phyloP scores from a whole-genome alignment of 805 yeast genomes.

The Wickerhamomyces hampshirensis region DNA sequence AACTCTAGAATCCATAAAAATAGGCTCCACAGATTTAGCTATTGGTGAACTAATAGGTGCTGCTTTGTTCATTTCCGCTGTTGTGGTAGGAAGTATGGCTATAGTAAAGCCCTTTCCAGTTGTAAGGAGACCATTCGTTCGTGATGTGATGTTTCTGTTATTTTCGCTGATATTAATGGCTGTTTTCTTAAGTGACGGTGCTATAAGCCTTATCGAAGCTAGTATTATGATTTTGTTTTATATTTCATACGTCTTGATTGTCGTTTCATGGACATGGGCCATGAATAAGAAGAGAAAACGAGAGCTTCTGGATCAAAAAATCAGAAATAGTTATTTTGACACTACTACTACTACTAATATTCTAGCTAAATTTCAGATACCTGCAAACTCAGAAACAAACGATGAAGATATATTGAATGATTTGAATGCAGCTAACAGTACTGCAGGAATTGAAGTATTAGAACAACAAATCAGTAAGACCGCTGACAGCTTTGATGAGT shows the following conservation, averaged over 20 bases:
- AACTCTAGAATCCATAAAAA: constrained; percentile 75
- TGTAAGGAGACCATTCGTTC: constrained; percentile 22
- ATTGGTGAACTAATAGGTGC: constrained; percentile 92
- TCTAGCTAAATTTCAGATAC: constrained; percentile 6
- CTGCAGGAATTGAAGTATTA: constrained; percentile 15
- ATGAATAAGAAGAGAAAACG: constrained; percentile 14
- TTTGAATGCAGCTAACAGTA: neutral
- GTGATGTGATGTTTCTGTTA: constrained; percentile 56
- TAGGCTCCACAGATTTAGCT: constrained; percentile 70
- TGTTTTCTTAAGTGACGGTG: constrained; percentile 52
- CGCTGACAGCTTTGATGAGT: constrained; percentile 12
- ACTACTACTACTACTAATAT: constrained; percentile 1
- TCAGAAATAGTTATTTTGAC: constrained; percentile 18
- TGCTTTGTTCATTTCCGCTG: constrained; percentile 74
- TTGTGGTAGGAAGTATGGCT: constrained; percentile 81
- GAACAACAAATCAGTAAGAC: constrained; percentile 11
- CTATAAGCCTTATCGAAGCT: constrained; percentile 52
- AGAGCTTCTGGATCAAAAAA: constrained; percentile 18
- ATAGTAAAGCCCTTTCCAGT: constrained; percentile 66
- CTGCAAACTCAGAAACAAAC: constrained; percentile 19
- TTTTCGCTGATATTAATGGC: constrained; percentile 43
- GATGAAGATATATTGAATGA: constrained; percentile 19
- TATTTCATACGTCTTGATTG: constrained; percentile 49
- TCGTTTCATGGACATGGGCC: constrained; percentile 27
- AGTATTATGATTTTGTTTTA: constrained; percentile 53